phyloP scores from a whole-genome alignment of 176 grass and related monocot species.

The Coix lacrymajobi region DNA sequence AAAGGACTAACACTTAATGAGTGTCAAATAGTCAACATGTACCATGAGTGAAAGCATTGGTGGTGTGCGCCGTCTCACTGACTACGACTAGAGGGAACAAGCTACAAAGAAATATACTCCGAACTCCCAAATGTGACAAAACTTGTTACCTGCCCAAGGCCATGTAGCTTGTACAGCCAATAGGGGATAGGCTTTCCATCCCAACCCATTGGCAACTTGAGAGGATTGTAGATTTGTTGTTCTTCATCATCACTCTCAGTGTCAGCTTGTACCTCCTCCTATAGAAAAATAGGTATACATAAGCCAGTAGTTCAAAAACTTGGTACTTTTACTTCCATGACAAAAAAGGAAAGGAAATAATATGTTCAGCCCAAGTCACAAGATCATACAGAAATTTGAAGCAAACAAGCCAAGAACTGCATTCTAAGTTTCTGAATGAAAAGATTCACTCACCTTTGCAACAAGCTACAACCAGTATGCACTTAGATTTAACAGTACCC shows the following conservation, averaged over 20 bases:
- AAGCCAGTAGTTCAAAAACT: neutral
- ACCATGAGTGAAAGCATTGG: neutral
- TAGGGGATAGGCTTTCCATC: constrained; percentile 98
- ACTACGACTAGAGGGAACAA: neutral
- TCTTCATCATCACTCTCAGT: constrained; percentile 92
- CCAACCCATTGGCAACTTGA: constrained; percentile 98
- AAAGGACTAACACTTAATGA: neutral
- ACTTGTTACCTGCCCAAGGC: constrained; percentile 81
- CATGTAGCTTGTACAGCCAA: constrained; percentile 98
- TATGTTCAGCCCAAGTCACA: neutral
- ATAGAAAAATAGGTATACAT: neutral
- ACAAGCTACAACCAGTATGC: neutral
- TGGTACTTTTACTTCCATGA: neutral
- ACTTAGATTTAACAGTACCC: neutral
- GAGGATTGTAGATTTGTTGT: constrained; percentile 93
- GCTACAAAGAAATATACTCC: neutral
- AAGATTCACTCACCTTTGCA: neutral
- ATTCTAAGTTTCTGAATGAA: neutral
- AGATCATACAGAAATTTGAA: neutral
- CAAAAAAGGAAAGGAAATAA: neutral
- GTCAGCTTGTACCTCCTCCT: constrained; percentile 85
- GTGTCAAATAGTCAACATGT: neutral
- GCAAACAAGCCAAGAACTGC: too few relatives aligned
- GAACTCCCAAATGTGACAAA: neutral
- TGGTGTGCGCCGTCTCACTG: neutral